Conservation (phyloP, 345 rosid species). For the Brassica incana region DNA sequence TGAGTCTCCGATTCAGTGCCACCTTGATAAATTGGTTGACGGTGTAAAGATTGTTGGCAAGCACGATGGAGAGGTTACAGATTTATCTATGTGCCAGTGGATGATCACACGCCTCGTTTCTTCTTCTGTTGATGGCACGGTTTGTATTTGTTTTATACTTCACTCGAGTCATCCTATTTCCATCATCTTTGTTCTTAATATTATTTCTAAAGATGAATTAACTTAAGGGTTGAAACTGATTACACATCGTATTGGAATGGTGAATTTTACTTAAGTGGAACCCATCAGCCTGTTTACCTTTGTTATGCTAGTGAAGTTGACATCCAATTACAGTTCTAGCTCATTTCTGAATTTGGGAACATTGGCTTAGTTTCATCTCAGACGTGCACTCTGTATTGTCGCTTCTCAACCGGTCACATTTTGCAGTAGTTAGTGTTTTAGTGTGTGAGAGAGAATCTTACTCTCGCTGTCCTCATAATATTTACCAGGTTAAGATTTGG, state of each 20-base stretch:
- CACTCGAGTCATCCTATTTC: neutral
- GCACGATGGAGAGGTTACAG: constrained; percentile 95
- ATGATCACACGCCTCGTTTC: constrained; percentile 81
- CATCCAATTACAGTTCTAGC: no score
- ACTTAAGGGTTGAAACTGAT: neutral
- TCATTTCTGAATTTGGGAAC: no score
- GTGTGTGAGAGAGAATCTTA: constrained; percentile 7
- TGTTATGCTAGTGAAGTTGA: neutral
- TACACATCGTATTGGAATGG: neutral
- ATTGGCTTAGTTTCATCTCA: no score
- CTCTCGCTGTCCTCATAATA: constrained; percentile 1
- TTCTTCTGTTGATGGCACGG: constrained; percentile 87
- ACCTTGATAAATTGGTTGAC: constrained; percentile 60
- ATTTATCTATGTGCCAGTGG: constrained; percentile 93
- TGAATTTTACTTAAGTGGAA: neutral
- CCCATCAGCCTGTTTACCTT: constrained; percentile 2
- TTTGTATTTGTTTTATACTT: constrained; percentile 43
- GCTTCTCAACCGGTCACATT: no score
- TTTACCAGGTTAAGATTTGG: constrained; percentile 86
- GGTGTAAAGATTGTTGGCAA: constrained; percentile 85
- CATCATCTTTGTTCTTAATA: neutral
- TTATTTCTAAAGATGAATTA: neutral
- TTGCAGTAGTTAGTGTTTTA: neutral
- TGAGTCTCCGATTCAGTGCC: constrained; percentile 75
- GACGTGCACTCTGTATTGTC: no score